A percentile compares a stretch with the other conserved stretches of the same genome.
These are phyloP conservation scores for Erysimum cheiranthoides DNA, from an alignment of 345 rosid genomes.

Conservation along the genomic window DNA sequence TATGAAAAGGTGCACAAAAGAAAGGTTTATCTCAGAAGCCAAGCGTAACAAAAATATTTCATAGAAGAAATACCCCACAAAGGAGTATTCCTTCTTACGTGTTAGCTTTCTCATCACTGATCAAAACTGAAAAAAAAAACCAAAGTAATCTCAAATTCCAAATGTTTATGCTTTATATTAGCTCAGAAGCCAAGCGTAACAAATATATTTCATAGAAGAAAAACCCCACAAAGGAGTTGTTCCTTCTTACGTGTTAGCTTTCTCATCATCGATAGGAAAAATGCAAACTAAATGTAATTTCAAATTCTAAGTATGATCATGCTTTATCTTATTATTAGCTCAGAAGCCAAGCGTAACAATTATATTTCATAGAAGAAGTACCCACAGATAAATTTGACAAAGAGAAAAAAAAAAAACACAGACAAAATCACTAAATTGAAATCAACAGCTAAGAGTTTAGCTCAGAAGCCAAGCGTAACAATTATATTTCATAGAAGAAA, in stretches of 20 bases:
- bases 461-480: conserved; percentile 52
- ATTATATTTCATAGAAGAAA: conserved; percentile 48
- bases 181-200: conserved; percentile 71
- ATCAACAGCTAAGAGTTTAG: background rate
- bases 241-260: conserved; percentile 55
- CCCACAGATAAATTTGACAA: background rate
- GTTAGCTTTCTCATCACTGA: conserved; percentile 52
- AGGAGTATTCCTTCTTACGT: conserved; percentile 48
- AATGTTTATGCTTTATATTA: too few relatives aligned
- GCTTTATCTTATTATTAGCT: conserved; percentile 15
- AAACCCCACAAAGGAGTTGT: conserved; percentile 21
- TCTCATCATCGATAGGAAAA: conserved; percentile 40
- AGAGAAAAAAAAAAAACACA: too few relatives aligned
- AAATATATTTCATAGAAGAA: conserved; percentile 54
- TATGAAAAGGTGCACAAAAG: background rate
- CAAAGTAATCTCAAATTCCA: too few relatives aligned
- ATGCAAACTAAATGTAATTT: background rate
- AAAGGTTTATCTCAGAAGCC: conserved; percentile 55
- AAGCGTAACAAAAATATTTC: conserved; percentile 63
- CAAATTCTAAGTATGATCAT: background rate
- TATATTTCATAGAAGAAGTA: conserved; percentile 46
- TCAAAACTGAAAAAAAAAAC: background rate
- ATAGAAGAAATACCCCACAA: conserved; percentile 41
- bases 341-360: conserved; percentile 54
- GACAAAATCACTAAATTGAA: too few relatives aligned